These are phyloP conservation scores for Pseudogymnoascus sp. DNA, from an alignment of 2,329 filamentous ascomycete species.

Conservation along the genomic window DNA sequence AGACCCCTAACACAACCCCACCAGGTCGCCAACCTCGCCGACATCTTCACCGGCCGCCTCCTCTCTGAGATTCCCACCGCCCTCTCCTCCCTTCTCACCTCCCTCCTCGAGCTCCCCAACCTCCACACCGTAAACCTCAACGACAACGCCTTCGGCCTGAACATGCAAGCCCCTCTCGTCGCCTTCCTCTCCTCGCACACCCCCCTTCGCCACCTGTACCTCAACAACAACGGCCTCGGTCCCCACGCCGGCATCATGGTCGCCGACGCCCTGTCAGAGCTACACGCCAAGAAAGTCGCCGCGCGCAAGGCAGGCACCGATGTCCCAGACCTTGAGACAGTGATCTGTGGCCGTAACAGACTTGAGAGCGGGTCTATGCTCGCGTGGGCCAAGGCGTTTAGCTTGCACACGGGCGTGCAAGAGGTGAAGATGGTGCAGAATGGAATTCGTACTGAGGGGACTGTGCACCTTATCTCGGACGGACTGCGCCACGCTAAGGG, in stretches of 20 bases:
- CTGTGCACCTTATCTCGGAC: slow-evolving; percentile 68
- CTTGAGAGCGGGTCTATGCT: slow-evolving; percentile 95
- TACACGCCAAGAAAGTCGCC: slow-evolving; percentile 76
- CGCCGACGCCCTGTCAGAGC: slow-evolving; percentile 73
- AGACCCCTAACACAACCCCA: background rate
- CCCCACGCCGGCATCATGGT: slow-evolving; percentile 84
- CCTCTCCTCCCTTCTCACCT: slow-evolving; percentile 73
- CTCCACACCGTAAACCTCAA: slow-evolving; percentile 91
- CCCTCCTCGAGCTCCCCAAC: slow-evolving; percentile 75
- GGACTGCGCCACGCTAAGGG: slow-evolving; percentile 63
- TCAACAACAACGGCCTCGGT: slow-evolving; percentile 97
- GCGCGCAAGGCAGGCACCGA: slow-evolving; percentile 62
- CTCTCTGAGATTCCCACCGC: slow-evolving; percentile 90
- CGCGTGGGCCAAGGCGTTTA: slow-evolving; percentile 84
- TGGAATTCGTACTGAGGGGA: slow-evolving; percentile 89
- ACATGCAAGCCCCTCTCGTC: slow-evolving; percentile 85
- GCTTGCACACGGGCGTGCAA: slow-evolving; percentile 72
- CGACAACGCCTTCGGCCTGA: slow-evolving; percentile 96
- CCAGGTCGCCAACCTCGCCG: slow-evolving; percentile 77
- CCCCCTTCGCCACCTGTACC: slow-evolving; percentile 84
- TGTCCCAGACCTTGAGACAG: slow-evolving; percentile 83
- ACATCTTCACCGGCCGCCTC: slow-evolving; percentile 94
- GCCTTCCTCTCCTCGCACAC: slow-evolving; percentile 83
- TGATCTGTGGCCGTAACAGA: slow-evolving; percentile 92
- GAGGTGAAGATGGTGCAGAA: slow-evolving; percentile 97